These are phyloP conservation scores for Allantophomopsis lycopodina DNA, from an alignment of 2,329 filamentous ascomycete species.

Conservation along the genomic window DNA sequence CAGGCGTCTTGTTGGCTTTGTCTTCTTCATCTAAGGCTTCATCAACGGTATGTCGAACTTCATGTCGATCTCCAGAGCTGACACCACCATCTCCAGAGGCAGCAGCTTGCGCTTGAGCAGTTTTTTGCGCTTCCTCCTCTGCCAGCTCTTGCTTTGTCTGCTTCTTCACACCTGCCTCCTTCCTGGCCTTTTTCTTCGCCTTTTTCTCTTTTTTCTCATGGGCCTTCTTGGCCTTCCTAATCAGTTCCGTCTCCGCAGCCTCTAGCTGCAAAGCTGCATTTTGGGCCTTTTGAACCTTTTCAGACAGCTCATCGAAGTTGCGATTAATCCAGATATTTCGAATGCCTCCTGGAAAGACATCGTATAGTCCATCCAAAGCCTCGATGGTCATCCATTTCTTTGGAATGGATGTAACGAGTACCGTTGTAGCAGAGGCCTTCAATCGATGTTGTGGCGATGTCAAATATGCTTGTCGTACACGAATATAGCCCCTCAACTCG, in stretches of 20 bases:
- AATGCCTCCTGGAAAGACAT: constrained; percentile 91
- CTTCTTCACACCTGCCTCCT: constrained; percentile 34
- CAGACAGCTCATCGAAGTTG: constrained; percentile 68
- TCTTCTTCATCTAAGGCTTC: constrained; percentile 22
- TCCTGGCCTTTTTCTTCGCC: constrained; percentile 32
- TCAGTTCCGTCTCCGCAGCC: constrained; percentile 69
- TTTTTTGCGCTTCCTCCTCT: constrained; percentile 20
- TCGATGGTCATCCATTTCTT: constrained; percentile 80
- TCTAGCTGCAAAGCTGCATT: constrained; percentile 62
- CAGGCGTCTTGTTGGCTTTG: constrained; percentile 8
- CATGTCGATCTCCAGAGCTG: constrained; percentile 35
- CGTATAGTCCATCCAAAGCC: constrained; percentile 71
- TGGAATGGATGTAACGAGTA: constrained; percentile 84
- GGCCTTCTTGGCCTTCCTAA: constrained; percentile 65
- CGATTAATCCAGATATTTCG: constrained; percentile 95
- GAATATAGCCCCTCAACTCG: constrained; percentile 78
- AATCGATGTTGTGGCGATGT: constrained; percentile 91
- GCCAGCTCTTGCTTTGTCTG: constrained; percentile 22
- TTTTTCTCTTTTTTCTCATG: constrained; percentile 48
- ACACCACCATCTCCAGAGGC: constrained; percentile 35
- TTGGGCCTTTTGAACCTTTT: constrained; percentile 70
- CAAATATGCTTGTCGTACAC: constrained; percentile 84
- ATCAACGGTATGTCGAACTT: constrained; percentile 36
- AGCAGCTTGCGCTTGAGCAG: constrained; percentile 23
- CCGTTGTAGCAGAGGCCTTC: constrained; percentile 86